Percentiles rank a stretch among this genome's conserved stretches.
Conservation (phyloP, 306 rosid species). For the Clitoria ternatea region DNA sequence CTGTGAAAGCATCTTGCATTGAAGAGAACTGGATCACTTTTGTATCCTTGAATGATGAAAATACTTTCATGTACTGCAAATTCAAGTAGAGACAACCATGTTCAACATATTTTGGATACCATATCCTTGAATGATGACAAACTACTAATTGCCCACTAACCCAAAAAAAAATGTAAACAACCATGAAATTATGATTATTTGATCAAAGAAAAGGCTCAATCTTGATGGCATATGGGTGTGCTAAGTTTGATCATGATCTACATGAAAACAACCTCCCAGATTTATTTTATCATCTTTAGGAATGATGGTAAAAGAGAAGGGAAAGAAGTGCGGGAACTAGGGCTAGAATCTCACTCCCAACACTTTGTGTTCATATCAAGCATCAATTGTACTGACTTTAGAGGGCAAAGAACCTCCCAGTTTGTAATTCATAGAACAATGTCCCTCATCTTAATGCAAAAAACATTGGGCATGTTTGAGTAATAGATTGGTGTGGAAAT, state of each 20-base stretch:
- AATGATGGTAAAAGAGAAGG: too few relatives aligned
- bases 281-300: too few relatives aligned
- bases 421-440: background rate
- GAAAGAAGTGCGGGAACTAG: too few relatives aligned
- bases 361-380: too few relatives aligned
- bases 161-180: background rate
- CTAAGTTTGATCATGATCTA: background rate
- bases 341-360: too few relatives aligned
- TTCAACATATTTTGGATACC: background rate
- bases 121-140: too few relatives aligned
- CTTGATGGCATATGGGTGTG: background rate
- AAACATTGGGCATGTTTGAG: background rate
- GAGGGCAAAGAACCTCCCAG: background rate
- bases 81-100: conserved; percentile 25
- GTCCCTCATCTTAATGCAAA: background rate
- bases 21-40: conserved; percentile 89
- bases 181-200: background rate
- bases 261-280: background rate
- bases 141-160: too few relatives aligned
- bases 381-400: too few relatives aligned
- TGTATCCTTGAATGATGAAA: conserved; percentile 77
- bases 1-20: conserved; percentile 74
- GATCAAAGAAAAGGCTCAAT: background rate
- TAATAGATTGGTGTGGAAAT: background rate
- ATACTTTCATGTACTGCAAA: conserved; percentile 59